Percentiles rank a stretch among this genome's conserved stretches.
These are phyloP conservation scores for Mycena epipterygia DNA, from an alignment of 768 basidiomycete species.

Conservation along the genomic window DNA sequence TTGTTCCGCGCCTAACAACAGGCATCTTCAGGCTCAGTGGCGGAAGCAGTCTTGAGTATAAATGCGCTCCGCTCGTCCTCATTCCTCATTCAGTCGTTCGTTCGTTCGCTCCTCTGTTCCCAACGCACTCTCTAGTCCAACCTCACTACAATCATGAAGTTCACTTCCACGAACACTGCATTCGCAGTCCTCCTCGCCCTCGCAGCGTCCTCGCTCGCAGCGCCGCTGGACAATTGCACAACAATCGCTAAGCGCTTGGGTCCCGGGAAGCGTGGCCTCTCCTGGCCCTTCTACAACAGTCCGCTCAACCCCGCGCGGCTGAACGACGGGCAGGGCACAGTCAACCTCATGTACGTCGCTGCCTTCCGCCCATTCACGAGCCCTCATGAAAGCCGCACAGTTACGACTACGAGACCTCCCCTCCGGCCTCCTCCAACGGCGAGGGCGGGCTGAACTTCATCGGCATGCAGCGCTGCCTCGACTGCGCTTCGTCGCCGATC, in stretches of 20 bases:
- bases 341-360: constrained; percentile 36
- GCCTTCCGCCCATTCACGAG: background rate
- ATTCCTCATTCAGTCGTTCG: too few species aligned
- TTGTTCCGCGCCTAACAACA: too few species aligned
- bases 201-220: constrained; percentile 28
- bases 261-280: constrained; percentile 56
- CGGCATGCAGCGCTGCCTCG: constrained; percentile 54
- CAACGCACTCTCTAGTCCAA: background rate
- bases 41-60: too few species aligned
- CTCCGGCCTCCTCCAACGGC: constrained; percentile 51
- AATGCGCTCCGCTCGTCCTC: too few species aligned
- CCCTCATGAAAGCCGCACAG: constrained; percentile 27
- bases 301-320: constrained; percentile 41
- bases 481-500: constrained; percentile 53
- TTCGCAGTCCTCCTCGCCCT: constrained; percentile 19
- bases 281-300: constrained; percentile 51
- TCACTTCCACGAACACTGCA: constrained; percentile 13
- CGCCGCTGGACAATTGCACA: constrained; percentile 17
- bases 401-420: constrained; percentile 54
- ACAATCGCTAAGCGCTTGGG: constrained; percentile 19
- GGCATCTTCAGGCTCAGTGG: too few species aligned
- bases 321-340: constrained; percentile 48
- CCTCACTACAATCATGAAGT: constrained; percentile 28
- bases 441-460: constrained; percentile 53
- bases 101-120: too few species aligned